Percentiles rank a stretch among this genome's conserved stretches.
These are phyloP conservation scores for Verticillium klebahnii DNA, from an alignment of 2,329 filamentous ascomycete species.

Conservation along the genomic window DNA sequence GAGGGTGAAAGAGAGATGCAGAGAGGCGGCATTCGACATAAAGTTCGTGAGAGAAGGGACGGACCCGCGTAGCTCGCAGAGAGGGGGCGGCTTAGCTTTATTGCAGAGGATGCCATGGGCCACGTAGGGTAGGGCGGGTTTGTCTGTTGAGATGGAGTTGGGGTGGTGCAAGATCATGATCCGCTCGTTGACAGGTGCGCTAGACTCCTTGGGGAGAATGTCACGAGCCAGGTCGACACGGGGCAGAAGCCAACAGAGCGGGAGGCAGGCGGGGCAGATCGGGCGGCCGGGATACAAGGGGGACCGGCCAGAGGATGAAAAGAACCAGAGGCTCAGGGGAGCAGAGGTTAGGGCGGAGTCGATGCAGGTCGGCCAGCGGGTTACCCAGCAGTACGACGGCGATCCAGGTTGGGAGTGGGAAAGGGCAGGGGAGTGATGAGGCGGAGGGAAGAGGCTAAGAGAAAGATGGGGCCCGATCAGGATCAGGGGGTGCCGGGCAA, in stretches of 20 bases:
- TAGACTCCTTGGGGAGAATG: conserved; percentile 15
- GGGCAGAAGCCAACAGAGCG: not conserved
- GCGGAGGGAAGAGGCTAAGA: conserved; percentile 1
- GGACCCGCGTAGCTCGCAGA: not conserved
- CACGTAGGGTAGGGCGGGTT: conserved; percentile 6
- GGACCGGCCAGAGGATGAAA: not conserved
- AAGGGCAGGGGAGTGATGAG: conserved; percentile 2
- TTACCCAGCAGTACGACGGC: conserved; percentile 6
- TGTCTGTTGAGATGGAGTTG: conserved; percentile 8
- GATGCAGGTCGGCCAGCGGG: conserved; percentile 8
- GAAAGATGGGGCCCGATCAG: not conserved
- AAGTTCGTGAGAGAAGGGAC: conserved; percentile 2
- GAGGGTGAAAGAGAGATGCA: conserved; percentile 1
- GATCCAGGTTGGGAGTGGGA: conserved; percentile 8
- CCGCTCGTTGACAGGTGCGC: conserved; percentile 13
- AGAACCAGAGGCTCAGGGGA: not conserved
- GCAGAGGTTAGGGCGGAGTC: not conserved
- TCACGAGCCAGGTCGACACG: conserved; percentile 13
- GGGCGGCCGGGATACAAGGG: not conserved
- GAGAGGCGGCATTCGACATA: conserved; percentile 1
- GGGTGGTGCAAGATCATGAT: conserved; percentile 11
- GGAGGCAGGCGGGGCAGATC: not conserved
- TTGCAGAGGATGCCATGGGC: conserved; percentile 10
- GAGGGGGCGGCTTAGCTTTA: conserved; percentile 9
- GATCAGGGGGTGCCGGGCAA: not conserved